Evolutionary conservation across 1,284 basidiomycete species (phyloP).

Genomic region (Xanthoconium separans): DNA sequence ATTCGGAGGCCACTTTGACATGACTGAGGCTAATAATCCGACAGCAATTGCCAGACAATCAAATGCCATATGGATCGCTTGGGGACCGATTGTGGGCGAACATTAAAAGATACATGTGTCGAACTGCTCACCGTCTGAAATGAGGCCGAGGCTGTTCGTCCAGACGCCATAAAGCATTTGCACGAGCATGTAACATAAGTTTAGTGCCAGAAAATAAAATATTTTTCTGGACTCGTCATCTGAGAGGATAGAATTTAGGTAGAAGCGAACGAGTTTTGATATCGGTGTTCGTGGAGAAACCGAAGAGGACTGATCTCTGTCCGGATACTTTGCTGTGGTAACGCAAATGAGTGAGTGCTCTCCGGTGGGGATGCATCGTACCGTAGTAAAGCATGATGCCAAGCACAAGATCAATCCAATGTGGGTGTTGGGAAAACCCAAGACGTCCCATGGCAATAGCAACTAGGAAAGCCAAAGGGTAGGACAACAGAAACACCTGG

Average conservation of each 20-base stretch:
- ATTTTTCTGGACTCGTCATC: slow-evolving; percentile 94
- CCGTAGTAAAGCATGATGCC: slow-evolving; percentile 58
- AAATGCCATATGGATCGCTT: slow-evolving; percentile 99
- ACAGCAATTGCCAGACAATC: slow-evolving; percentile 98
- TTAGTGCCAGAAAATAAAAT: slow-evolving; percentile 95
- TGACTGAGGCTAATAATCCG: slow-evolving; percentile 94
- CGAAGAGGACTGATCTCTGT: slow-evolving; percentile 42
- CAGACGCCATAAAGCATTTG: slow-evolving; percentile 96
- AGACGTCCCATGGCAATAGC: slow-evolving; percentile 49
- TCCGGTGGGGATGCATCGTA: slow-evolving; percentile 29
- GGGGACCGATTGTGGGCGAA: slow-evolving; percentile 3
- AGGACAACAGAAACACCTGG: slow-evolving; percentile 56
- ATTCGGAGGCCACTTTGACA: slow-evolving; percentile 97
- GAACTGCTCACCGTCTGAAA: slow-evolving; percentile 82
- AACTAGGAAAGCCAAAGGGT: slow-evolving; percentile 44
- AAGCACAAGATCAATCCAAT: slow-evolving; percentile 54
- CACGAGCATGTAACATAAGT: slow-evolving; percentile 94
- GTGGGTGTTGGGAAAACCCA: slow-evolving; percentile 53
- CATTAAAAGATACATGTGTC: not conserved
- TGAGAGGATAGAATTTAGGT: slow-evolving; percentile 85
- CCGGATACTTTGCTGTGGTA: slow-evolving; percentile 54
- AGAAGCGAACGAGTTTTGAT: slow-evolving; percentile 62
- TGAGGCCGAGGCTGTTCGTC: slow-evolving; percentile 96
- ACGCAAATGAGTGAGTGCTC: slow-evolving; percentile 4
- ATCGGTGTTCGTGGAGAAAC: slow-evolving; percentile 53